These are phyloP conservation scores for Arabidopsis suecica DNA, from an alignment of 345 rosid genomes.

Conservation along the genomic window DNA sequence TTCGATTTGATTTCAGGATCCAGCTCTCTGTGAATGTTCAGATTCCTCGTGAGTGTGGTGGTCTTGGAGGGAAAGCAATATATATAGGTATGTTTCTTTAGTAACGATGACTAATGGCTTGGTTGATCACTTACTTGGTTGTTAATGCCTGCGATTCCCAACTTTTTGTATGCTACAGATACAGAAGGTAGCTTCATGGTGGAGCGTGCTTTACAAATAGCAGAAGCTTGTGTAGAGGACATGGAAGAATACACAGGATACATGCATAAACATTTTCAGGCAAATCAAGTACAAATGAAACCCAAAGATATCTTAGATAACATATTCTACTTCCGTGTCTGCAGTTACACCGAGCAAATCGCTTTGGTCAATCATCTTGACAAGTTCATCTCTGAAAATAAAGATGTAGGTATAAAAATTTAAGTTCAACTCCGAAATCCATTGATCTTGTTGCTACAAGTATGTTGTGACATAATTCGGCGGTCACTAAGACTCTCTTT, in stretches of 20 bases:
- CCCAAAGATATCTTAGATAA: conserved; percentile 73
- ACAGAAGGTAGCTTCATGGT: conserved; percentile 97
- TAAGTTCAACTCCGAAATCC: not conserved
- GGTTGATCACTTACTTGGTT: not conserved
- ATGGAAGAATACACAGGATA: conserved; percentile 62
- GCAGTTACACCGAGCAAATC: conserved; percentile 88
- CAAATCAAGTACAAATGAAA: conserved; percentile 53
- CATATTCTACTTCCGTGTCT: conserved; percentile 82
- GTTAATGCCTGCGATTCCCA: conserved; percentile 1
- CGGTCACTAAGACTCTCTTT: not conserved
- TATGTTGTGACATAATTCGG: not conserved
- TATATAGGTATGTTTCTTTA: conserved; percentile 65
- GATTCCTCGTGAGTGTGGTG: conserved; percentile 81
- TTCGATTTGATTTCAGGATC: conserved; percentile 58
- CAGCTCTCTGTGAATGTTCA: conserved; percentile 96
- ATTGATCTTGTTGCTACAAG: not conserved
- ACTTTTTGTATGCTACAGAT: conserved; percentile 51
- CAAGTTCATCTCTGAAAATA: conserved; percentile 76
- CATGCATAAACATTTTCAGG: conserved; percentile 54
- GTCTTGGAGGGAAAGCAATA: conserved; percentile 88
- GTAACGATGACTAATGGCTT: not conserved
- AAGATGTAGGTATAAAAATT: conserved; percentile 57
- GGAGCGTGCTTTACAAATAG: conserved; percentile 88
- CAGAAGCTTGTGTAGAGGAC: conserved; percentile 80
- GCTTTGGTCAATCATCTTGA: conserved; percentile 79